phyloP scores from a whole-genome alignment of 2,329 filamentous ascomycete genomes.

The Ophiostoma sp. region DNA sequence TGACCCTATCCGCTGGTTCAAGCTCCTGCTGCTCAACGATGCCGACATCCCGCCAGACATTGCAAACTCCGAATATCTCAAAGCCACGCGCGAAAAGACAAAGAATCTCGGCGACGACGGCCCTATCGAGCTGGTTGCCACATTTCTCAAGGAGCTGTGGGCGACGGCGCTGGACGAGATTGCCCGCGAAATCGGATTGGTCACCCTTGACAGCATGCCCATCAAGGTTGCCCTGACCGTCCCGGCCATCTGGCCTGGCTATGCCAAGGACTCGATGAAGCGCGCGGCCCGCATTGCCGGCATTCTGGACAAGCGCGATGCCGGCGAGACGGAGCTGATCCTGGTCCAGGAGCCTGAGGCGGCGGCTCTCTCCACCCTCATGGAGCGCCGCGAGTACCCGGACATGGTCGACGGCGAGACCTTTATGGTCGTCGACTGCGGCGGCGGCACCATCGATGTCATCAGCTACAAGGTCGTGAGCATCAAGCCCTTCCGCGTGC shows the following conservation, averaged over 20 bases:
- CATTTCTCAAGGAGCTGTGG: conserved; percentile 37
- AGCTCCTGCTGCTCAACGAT: conserved; percentile 26
- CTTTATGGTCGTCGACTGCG: conserved; percentile 33
- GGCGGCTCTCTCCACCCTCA: conserved; percentile 39
- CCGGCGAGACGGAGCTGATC: conserved; percentile 32
- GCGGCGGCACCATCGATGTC: conserved; percentile 41
- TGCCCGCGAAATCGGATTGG: conserved; percentile 28
- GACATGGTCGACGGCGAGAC: conserved; percentile 24
- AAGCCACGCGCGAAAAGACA: not conserved
- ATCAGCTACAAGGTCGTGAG: conserved; percentile 46
- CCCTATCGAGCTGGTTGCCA: conserved; percentile 32
- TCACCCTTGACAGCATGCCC: conserved; percentile 19
- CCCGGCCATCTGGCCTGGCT: conserved; percentile 44
- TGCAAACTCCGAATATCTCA: conserved; percentile 20
- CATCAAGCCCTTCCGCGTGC: conserved; percentile 37
- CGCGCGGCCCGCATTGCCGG: conserved; percentile 36
- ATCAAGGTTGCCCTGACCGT: conserved; percentile 41
- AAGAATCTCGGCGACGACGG: conserved; percentile 23
- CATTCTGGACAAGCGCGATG: conserved; percentile 31
- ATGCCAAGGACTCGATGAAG: conserved; percentile 37
- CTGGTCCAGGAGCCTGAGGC: conserved; percentile 45
- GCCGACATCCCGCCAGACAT: conserved; percentile 23
- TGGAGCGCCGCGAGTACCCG: conserved; percentile 28
- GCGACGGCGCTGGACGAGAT: conserved; percentile 28
- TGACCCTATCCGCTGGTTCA: conserved; percentile 25